phyloP scores from a whole-genome alignment of 345 rosid species.

The Citrus australasica region DNA sequence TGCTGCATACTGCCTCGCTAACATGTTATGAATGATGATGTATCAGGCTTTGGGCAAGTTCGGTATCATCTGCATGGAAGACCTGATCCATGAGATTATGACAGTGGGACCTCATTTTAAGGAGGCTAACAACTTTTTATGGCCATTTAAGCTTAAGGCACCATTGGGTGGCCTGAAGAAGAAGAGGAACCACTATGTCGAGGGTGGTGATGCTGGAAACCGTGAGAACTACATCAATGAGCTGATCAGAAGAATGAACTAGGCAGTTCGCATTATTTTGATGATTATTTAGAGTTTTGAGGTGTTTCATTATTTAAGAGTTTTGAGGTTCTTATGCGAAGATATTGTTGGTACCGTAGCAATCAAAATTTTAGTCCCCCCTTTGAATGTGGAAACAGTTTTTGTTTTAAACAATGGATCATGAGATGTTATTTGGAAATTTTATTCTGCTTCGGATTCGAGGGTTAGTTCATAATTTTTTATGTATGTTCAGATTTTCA shows the following conservation, averaged over 20 bases:
- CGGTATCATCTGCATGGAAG: constrained; percentile 71
- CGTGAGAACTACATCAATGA: constrained; percentile 69
- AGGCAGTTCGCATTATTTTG: constrained; percentile 3
- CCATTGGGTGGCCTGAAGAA: constrained; percentile 79
- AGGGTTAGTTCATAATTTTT: too few relatives aligned
- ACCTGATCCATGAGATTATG: constrained; percentile 81
- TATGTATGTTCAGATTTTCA: too few relatives aligned
- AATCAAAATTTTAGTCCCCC: neutral
- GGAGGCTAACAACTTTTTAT: constrained; percentile 82
- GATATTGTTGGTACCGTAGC: neutral
- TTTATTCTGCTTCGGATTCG: neutral
- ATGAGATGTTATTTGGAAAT: neutral
- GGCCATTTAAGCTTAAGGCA: constrained; percentile 82
- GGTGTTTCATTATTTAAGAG: neutral
- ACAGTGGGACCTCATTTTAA: constrained; percentile 83
- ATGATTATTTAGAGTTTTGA: neutral
- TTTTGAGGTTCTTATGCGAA: neutral
- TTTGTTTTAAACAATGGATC: neutral
- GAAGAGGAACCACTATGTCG: constrained; percentile 84
- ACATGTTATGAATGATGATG: neutral
- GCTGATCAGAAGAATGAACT: constrained; percentile 84
- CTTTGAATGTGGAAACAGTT: neutral
- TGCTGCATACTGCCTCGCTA: neutral
- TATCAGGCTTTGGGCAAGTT: constrained; percentile 57
- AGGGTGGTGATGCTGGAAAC: constrained; percentile 91